Conservation (phyloP, 148 eudicot genomes). For the Hydrangea macrophylla region DNA sequence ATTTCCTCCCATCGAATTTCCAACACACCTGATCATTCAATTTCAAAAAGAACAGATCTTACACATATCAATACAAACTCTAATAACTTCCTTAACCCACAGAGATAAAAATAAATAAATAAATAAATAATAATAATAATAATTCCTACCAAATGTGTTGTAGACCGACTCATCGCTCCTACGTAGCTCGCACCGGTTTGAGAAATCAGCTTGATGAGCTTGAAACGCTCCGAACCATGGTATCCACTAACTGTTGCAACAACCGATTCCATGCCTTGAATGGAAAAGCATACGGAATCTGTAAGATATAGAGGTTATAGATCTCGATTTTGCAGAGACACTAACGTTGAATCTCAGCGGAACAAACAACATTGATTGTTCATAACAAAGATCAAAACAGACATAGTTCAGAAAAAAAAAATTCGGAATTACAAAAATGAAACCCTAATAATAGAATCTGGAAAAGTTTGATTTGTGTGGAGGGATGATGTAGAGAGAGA, state of each 20-base stretch:
- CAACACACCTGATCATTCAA: constrained; percentile 61
- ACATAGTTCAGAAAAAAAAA: too few relatives aligned
- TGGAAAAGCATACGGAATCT: constrained; percentile 8
- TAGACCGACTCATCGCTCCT: constrained; percentile 55
- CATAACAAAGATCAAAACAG: too few relatives aligned
- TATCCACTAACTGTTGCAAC: constrained; percentile 85
- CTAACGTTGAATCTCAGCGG: not conserved
- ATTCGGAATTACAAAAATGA: too few relatives aligned
- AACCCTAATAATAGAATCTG: not conserved
- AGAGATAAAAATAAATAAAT: not conserved
- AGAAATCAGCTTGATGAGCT: constrained; percentile 61
- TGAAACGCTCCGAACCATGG: constrained; percentile 61
- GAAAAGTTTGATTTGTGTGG: not conserved
- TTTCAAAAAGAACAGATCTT: not conserved
- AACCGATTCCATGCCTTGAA: constrained; percentile 61
- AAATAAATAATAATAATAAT: not conserved
- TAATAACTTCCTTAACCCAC: not conserved
- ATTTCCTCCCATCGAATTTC: constrained; percentile 76
- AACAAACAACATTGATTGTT: not conserved
- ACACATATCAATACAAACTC: not conserved
- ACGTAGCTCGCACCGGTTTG: constrained; percentile 64
- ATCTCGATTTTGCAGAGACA: not conserved
- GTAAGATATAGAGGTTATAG: not conserved
- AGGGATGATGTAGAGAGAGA: not conserved
- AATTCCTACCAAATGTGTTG: constrained; percentile 69